Evolutionary conservation across 352 stramenopile genomes (phyloP).

Genomic region (Pythium aphanidermatum): DNA sequence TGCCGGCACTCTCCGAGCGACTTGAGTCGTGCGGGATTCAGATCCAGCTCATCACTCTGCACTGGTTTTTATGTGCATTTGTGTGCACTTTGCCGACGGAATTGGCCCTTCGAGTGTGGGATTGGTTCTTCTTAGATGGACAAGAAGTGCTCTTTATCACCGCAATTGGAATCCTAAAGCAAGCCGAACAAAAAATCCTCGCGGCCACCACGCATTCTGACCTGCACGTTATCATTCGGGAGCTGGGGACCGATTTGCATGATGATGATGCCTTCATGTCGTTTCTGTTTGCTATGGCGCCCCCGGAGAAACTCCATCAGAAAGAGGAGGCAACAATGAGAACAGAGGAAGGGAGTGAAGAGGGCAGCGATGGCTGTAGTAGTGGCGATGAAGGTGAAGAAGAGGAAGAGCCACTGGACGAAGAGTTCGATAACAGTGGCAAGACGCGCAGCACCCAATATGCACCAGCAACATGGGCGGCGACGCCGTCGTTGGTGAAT

Average conservation of each 20-base stretch:
- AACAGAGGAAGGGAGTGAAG: conserved; percentile 8
- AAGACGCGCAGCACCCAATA: conserved; percentile 5
- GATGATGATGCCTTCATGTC: conserved; percentile 40
- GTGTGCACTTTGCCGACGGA: conserved; percentile 73
- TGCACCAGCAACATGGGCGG: conserved; percentile 1
- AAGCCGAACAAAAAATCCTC: conserved; percentile 29
- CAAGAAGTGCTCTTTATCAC: conserved; percentile 45
- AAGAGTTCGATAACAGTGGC: background rate
- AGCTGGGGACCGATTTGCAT: conserved; percentile 44
- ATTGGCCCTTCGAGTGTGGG: conserved; percentile 64
- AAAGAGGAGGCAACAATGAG: too few species aligned
- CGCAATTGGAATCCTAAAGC: conserved; percentile 38
- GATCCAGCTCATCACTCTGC: conserved; percentile 70
- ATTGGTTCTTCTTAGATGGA: conserved; percentile 71
- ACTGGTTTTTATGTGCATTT: conserved; percentile 85
- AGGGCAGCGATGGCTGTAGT: background rate
- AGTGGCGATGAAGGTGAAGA: conserved; percentile 7
- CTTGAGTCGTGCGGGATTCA: conserved; percentile 37
- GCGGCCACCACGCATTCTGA: conserved; percentile 25
- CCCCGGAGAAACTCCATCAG: too few species aligned
- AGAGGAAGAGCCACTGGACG: conserved; percentile 3
- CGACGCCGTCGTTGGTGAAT: background rate
- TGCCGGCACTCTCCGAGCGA: conserved; percentile 29
- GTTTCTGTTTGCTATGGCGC: conserved; percentile 23
- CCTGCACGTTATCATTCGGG: conserved; percentile 33